These are phyloP conservation scores for Linderina pennispora DNA, from an alignment of 192 early-diverging fungal genomes.

Conservation along the genomic window DNA sequence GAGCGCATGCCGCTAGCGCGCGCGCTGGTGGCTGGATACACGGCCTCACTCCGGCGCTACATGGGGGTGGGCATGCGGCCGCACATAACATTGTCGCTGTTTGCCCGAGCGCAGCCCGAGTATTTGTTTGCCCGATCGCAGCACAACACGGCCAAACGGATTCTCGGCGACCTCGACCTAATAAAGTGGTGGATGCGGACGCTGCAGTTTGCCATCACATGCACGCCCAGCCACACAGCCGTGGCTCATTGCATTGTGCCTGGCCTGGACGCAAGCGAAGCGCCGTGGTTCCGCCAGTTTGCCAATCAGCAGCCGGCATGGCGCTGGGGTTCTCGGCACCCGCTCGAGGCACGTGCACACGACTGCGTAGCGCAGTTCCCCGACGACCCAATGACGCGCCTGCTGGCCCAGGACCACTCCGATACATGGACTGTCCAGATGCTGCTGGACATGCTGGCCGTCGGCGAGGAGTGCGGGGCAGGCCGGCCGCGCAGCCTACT, in stretches of 20 bases:
- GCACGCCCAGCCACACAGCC: slow-evolving; percentile 3
- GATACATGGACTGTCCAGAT: slow-evolving; percentile 44
- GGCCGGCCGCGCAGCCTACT: slow-evolving; percentile 66
- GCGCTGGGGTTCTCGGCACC: slow-evolving; percentile 35
- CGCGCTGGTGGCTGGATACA: slow-evolving; percentile 30
- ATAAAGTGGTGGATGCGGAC: slow-evolving; percentile 74
- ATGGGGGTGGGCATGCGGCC: slow-evolving; percentile 2
- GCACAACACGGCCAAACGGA: slow-evolving; percentile 56
- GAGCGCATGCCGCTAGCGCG: slow-evolving; percentile 17
- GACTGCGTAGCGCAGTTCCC: slow-evolving; percentile 43
- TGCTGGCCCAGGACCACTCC: slow-evolving; percentile 28
- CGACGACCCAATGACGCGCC: slow-evolving; percentile 42
- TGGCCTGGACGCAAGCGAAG: slow-evolving; percentile 15
- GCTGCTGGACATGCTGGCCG: slow-evolving; percentile 61
- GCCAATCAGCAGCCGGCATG: slow-evolving; percentile 8
- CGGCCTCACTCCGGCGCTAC: slow-evolving; percentile 24
- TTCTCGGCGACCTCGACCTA: slow-evolving; percentile 56
- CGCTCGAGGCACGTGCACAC: slow-evolving; percentile 13
- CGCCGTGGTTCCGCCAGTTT: slow-evolving; percentile 9
- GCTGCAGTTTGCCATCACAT: slow-evolving; percentile 15
- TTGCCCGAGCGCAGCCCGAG: slow-evolving; percentile 81
- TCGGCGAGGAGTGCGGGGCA: slow-evolving; percentile 69
- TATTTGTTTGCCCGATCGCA: slow-evolving; percentile 75
- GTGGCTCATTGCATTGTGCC: slow-evolving; percentile 28
- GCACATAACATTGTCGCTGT: slow-evolving; percentile 50